Conservation (phyloP, 345 rosid genomes). For the Iberis pinnata region DNA sequence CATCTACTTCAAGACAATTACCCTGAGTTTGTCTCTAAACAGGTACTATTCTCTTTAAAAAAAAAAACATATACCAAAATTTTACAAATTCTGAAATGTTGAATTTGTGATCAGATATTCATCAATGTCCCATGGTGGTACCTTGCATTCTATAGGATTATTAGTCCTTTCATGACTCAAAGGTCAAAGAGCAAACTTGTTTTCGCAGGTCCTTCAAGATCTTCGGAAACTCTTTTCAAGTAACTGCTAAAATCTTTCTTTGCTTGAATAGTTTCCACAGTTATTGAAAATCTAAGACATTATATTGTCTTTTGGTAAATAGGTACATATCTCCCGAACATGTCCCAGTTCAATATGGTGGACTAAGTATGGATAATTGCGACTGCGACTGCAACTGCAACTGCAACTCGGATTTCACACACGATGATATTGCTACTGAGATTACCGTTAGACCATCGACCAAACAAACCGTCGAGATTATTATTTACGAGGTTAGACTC, state of each 20-base stretch:
- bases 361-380: constrained; percentile 29
- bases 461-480: constrained; percentile 34
- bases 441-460: constrained; percentile 26
- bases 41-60: constrained; percentile 28
- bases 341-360: constrained; percentile 36
- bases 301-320: constrained; percentile 4
- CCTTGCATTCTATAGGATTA: constrained; percentile 31
- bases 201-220: constrained; percentile 36
- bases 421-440: constrained; percentile 26
- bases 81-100: constrained; percentile 5
- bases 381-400: constrained; percentile 17
- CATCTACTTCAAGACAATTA: constrained; percentile 35
- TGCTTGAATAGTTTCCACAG: background rate
- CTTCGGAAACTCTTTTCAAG: constrained; percentile 34
- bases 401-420: constrained; percentile 23
- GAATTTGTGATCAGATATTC: constrained; percentile 27
- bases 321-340: constrained; percentile 33
- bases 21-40: constrained; percentile 37
- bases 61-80: no score
- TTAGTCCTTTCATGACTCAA: constrained; percentile 34
- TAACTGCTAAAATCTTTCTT: constrained; percentile 2
- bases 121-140: constrained; percentile 43
- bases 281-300: background rate
- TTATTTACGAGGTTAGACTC: constrained; percentile 24
- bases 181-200: constrained; percentile 36